Conservation (phyloP, 805 yeast species). For the Maudiozyma turicensis region DNA sequence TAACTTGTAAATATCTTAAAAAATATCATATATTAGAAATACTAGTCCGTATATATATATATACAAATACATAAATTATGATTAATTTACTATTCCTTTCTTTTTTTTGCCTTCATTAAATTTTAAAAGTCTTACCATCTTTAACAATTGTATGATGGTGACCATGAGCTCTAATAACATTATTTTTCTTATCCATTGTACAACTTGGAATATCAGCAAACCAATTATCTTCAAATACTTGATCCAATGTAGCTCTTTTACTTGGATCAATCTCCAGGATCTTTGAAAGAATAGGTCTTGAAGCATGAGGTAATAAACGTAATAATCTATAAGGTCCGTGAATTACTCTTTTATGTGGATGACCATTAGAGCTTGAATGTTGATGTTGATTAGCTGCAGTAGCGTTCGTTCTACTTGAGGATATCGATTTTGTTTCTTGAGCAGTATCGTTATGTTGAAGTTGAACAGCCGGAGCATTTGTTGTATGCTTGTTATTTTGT, state of each 20-base stretch:
- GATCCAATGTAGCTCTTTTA: slow-evolving; percentile 57
- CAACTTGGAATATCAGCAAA: slow-evolving; percentile 52
- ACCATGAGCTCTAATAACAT: slow-evolving; percentile 35
- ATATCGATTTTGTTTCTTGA: slow-evolving; percentile 11
- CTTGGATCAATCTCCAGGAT: slow-evolving; percentile 55
- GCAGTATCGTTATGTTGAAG: background rate
- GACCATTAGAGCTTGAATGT: slow-evolving; percentile 10
- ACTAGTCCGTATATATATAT: background rate
- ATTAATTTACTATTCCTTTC: background rate
- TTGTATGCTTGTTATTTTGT: background rate
- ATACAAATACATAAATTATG: background rate
- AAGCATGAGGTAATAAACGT: slow-evolving; percentile 74
- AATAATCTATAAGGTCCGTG: slow-evolving; percentile 78
- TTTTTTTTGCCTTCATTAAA: slow-evolving; percentile 5
- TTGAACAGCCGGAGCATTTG: background rate
- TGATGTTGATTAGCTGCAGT: slow-evolving; percentile 3
- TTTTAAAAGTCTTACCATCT: slow-evolving; percentile 39
- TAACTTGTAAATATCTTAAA: background rate
- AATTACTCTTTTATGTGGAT: slow-evolving; percentile 42
- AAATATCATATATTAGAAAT: background rate
- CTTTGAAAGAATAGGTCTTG: slow-evolving; percentile 62
- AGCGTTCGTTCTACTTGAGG: slow-evolving; percentile 10
- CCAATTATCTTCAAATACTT: slow-evolving; percentile 64
- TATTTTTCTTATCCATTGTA: slow-evolving; percentile 38
- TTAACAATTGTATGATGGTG: slow-evolving; percentile 42